These are phyloP conservation scores for Saitozyma podzolica DNA, from an alignment of 768 basidiomycete species.

Conservation along the genomic window DNA sequence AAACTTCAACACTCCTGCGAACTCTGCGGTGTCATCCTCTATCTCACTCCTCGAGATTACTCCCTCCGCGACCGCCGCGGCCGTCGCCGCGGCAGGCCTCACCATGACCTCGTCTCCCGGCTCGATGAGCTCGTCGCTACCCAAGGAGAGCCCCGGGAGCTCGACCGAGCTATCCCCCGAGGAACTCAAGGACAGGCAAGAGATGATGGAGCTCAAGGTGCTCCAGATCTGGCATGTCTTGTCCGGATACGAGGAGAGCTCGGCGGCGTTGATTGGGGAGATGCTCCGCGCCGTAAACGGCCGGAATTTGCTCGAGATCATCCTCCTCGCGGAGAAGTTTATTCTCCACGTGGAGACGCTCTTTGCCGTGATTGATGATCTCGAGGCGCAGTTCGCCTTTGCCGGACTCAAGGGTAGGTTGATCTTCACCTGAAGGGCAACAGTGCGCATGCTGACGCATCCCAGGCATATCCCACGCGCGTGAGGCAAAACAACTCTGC, in stretches of 20 bases:
- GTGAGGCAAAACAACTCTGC: slow-evolving; percentile 97
- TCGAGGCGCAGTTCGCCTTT: slow-evolving; percentile 80
- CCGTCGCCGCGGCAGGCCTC: slow-evolving; percentile 55
- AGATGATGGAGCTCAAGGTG: slow-evolving; percentile 93
- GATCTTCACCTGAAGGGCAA: not conserved
- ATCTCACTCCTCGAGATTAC: slow-evolving; percentile 47
- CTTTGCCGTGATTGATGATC: slow-evolving; percentile 94
- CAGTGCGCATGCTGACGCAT: slow-evolving; percentile 16
- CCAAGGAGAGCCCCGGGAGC: slow-evolving; percentile 14
- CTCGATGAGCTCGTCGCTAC: not conserved
- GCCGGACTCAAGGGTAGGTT: slow-evolving; percentile 79
- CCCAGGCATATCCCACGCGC: slow-evolving; percentile 95
- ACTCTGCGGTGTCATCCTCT: slow-evolving; percentile 46
- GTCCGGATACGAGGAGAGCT: slow-evolving; percentile 98
- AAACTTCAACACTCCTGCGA: slow-evolving; percentile 44
- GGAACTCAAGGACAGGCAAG: slow-evolving; percentile 84
- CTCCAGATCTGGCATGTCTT: slow-evolving; percentile 99
- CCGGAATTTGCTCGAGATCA: slow-evolving; percentile 92
- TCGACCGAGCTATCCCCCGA: slow-evolving; percentile 67
- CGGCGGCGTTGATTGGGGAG: slow-evolving; percentile 97
- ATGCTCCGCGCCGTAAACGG: slow-evolving; percentile 98
- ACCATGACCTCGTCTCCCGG: slow-evolving; percentile 13
- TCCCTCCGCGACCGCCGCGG: slow-evolving; percentile 41
- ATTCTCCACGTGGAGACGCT: slow-evolving; percentile 97
- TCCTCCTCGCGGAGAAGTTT: slow-evolving; percentile 97